Conservation (phyloP, 225 moss, liverwort and hornwort species). For the Anthoceros angustus region DNA sequence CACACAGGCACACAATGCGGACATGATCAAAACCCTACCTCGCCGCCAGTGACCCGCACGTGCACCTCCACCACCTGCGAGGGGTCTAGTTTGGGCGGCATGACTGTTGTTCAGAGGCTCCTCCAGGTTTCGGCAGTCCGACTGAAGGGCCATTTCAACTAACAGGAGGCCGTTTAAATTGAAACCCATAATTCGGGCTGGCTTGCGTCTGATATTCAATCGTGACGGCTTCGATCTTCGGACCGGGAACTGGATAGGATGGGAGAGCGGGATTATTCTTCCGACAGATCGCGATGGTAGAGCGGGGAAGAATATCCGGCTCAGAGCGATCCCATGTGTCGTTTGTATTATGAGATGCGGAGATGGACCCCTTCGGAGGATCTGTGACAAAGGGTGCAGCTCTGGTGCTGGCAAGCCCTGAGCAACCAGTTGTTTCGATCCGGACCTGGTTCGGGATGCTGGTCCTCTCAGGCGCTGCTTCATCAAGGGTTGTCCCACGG, state of each 20-base stretch:
- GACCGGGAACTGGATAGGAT: background rate
- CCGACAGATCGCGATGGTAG: conserved; percentile 50
- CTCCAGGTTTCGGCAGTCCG: background rate
- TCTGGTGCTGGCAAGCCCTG: conserved; percentile 25
- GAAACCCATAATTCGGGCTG: background rate
- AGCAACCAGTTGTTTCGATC: conserved; percentile 45
- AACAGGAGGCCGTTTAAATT: background rate
- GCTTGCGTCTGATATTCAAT: no score
- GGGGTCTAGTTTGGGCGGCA: conserved; percentile 54
- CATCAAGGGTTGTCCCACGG: conserved; percentile 13
- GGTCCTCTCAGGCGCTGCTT: conserved; percentile 26
- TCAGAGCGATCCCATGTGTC: conserved; percentile 52
- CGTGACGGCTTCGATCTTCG: no score
- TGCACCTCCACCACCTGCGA: conserved; percentile 41
- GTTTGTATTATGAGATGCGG: conserved; percentile 45
- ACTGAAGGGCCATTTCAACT: no score
- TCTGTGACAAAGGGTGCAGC: conserved; percentile 41
- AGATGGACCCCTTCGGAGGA: conserved; percentile 44
- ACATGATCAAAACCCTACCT: conserved; percentile 12
- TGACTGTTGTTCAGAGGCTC: background rate
- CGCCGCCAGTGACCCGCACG: conserved; percentile 35
- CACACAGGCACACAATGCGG: background rate
- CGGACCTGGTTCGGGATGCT: conserved; percentile 63
- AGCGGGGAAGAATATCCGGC: conserved; percentile 44
- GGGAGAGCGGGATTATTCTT: background rate